Evolutionary conservation across 169 alveolate species (phyloP).

Genomic region (Plasmodium sp.): DNA sequence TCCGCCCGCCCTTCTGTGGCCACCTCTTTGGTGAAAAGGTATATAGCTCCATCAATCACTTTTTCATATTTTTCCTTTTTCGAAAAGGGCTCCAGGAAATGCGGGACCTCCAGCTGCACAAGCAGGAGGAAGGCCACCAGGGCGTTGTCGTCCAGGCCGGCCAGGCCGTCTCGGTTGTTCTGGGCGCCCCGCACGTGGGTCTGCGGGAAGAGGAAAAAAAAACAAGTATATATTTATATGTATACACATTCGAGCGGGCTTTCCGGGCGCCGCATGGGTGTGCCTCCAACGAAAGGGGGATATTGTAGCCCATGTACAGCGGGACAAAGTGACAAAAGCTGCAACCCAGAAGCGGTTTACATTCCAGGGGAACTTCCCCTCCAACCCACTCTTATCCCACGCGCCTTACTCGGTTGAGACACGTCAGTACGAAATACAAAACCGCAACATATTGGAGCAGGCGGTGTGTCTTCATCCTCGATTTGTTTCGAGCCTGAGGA

Average conservation of each 20-base stretch:
- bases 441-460: background rate
- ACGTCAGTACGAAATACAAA: background rate
- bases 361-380: background rate
- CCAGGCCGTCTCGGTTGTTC: background rate
- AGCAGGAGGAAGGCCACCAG: conserved; percentile 40
- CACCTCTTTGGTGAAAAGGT: conserved; percentile 16
- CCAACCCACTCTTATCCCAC: background rate
- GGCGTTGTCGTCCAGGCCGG: conserved; percentile 8
- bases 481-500: background rate
- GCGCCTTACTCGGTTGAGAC: background rate
- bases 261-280: background rate
- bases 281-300: background rate
- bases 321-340: background rate
- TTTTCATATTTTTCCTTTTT: conserved; percentile 22
- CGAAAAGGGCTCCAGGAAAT: conserved; percentile 7
- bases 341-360: background rate
- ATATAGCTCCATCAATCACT: conserved; percentile 34
- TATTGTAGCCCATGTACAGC: background rate
- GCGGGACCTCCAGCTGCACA: conserved; percentile 35
- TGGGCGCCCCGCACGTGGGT: background rate
- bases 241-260: background rate
- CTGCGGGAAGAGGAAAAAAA: background rate
- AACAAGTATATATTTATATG: background rate
- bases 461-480: conserved; percentile 10
- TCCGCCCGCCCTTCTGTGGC: background rate